Conservation (phyloP, 1,284 basidiomycete genomes). For the Irpex lacteus region DNA sequence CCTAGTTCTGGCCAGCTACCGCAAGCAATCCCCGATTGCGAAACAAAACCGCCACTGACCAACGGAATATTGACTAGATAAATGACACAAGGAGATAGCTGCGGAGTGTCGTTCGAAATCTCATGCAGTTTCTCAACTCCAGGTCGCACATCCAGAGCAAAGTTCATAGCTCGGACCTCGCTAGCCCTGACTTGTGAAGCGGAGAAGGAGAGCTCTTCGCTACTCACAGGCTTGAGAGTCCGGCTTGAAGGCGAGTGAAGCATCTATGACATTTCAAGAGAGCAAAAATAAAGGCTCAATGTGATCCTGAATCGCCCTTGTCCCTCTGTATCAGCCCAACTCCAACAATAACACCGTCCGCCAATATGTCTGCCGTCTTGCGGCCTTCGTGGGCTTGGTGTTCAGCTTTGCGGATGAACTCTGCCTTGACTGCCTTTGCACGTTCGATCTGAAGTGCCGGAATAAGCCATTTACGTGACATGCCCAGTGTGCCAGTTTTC, state of each 20-base stretch:
- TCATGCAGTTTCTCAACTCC: no score
- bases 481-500: constrained; percentile 14
- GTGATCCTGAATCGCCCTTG: constrained; percentile 20
- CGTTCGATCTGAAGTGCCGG: constrained; percentile 57
- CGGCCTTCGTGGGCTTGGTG: constrained; percentile 66
- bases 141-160: no score
- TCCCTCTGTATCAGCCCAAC: constrained; percentile 71
- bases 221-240: not conserved
- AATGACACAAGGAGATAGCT: no score
- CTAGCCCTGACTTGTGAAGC: not conserved
- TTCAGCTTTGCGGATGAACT: constrained; percentile 69
- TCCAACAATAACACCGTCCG: constrained; percentile 72
- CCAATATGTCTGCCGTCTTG: constrained; percentile 70
- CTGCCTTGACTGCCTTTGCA: constrained; percentile 69
- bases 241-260: not conserved
- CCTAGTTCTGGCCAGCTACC: no score
- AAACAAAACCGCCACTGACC: not conserved
- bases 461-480: constrained; percentile 5
- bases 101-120: no score
- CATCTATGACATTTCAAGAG: not conserved
- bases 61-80: not conserved
- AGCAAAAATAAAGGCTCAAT: not conserved
- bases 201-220: not conserved
- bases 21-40: not conserved
- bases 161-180: no score